These are phyloP conservation scores for Apiospora saccharicola DNA, from an alignment of 2,329 filamentous ascomycete genomes.

Conservation along the genomic window DNA sequence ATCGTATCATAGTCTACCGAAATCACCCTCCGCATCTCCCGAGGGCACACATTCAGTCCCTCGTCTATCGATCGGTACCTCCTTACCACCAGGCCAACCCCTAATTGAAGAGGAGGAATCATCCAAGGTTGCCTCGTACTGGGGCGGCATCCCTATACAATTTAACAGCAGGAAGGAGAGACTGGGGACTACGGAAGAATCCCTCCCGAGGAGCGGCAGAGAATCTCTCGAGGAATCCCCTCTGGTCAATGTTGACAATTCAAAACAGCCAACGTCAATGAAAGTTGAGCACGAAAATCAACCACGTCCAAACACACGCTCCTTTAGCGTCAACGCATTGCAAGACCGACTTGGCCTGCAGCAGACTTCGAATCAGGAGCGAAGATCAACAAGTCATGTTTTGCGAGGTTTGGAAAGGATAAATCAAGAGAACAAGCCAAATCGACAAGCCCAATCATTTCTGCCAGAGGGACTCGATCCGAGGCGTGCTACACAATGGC, in stretches of 20 bases:
- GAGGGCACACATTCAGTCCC: constrained; percentile 26
- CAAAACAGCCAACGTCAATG: neutral
- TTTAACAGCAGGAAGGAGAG: neutral
- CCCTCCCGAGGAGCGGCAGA: neutral
- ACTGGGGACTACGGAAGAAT: neutral
- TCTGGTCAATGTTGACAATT: neutral
- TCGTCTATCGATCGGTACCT: constrained; percentile 1
- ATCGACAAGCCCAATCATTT: constrained; percentile 26
- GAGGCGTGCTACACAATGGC: constrained; percentile 36
- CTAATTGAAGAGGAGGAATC: constrained; percentile 25
- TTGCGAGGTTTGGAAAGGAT: constrained; percentile 27
- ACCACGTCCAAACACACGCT: constrained; percentile 5
- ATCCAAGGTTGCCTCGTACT: constrained; percentile 34
- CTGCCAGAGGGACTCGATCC: constrained; percentile 32
- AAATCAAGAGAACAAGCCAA: constrained; percentile 16
- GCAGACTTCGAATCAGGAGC: neutral
- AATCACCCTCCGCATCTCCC: neutral
- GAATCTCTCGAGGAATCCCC: neutral
- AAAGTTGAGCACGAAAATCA: neutral
- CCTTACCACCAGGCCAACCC: constrained; percentile 2
- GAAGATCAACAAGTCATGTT: constrained; percentile 27
- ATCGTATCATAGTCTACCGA: constrained; percentile 27
- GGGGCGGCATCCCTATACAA: constrained; percentile 32
- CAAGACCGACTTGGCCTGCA: constrained; percentile 4
- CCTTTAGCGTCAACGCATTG: neutral